Evolutionary conservation across 768 basidiomycete species (phyloP).

Genomic region (Chiua virens): DNA sequence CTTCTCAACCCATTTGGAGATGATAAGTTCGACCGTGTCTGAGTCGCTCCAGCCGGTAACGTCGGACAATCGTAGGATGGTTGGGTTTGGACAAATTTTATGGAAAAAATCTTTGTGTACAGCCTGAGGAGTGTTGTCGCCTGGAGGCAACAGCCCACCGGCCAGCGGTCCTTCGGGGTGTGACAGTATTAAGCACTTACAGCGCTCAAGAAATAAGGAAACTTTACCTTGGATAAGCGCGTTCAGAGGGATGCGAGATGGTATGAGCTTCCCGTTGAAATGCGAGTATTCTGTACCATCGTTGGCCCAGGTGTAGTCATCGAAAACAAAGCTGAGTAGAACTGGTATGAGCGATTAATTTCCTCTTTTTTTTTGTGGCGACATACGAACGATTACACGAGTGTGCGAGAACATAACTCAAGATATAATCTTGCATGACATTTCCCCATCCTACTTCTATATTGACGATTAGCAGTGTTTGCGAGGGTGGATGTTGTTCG

Average conservation of each 20-base stretch:
- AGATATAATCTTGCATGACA: conserved; percentile 38
- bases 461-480: neutral
- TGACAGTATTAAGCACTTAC: neutral
- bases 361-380: neutral
- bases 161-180: conserved; percentile 35
- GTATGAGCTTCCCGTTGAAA: conserved; percentile 34
- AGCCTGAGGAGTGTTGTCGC: conserved; percentile 30
- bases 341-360: neutral
- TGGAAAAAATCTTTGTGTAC: conserved; percentile 38
- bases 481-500: neutral
- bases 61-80: conserved; percentile 29
- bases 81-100: conserved; percentile 36
- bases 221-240: conserved; percentile 35
- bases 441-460: conserved; percentile 39
- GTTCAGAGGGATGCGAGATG: conserved; percentile 38
- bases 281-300: conserved; percentile 35
- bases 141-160: conserved; percentile 35
- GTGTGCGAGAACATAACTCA: conserved; percentile 35
- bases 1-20: conserved; percentile 37
- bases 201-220: neutral
- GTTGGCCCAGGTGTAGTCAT: conserved; percentile 41
- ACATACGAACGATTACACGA: conserved; percentile 35
- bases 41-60: conserved; percentile 19
- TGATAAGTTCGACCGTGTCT: conserved; percentile 29
- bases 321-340: conserved; percentile 40